Base-by-base conservation (phyloP, 768 basidiomycete genomes). In the Clavaria fumosa region DNA sequence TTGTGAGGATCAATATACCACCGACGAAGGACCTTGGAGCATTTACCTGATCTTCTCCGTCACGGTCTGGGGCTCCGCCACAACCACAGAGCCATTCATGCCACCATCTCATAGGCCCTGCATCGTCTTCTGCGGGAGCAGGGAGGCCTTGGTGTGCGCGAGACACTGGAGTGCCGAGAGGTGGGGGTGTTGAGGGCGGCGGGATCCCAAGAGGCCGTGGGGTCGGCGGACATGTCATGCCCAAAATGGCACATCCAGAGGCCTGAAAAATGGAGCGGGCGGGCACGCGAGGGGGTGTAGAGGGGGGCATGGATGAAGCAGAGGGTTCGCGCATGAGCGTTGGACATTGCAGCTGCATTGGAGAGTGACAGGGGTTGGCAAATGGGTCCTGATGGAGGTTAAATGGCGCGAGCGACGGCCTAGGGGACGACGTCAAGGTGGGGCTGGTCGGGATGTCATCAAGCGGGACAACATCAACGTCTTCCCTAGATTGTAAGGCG, bases 21-120 rank as follows among this genome's bases (percentile, higher is more conserved):
- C 18, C 31, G 20, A 5, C 31, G 37, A 19, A 33, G 17, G 23
- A 26, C 23, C 34, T 23, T 12, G 34, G 19, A 14, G 39, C 19
- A 52, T 63, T 28, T 50, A 77, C 81, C 69, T 85, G 82, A 44
- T 66, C 53, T 37, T 83, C 75, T 4, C 78, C 79, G 31, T 74
- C 78, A 11, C 79, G 64, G 53, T 80, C 75, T 2, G 70, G 59
- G n/a, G 77, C 75, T 50, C 83, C 81, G 12, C 72, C 62, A 45
- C 80, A 82, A 9, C 82, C 82, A 53, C 82, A 85, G 43, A 85
- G 53, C 80, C 81, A 83, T 22, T 85, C 82, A 50, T 82, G 81
- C 82, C 82, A 85, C 82, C 82, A 85, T 43, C 69, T 58, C 3
- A 64, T 61, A 35, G 63, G 58, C 30, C 56, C 57, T 19, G 44